Percentiles rank a stretch among this genome's conserved stretches.
These are phyloP conservation scores for Rosa hybrid DNA, from an alignment of 331 rosid genomes.

Conservation along the genomic window DNA sequence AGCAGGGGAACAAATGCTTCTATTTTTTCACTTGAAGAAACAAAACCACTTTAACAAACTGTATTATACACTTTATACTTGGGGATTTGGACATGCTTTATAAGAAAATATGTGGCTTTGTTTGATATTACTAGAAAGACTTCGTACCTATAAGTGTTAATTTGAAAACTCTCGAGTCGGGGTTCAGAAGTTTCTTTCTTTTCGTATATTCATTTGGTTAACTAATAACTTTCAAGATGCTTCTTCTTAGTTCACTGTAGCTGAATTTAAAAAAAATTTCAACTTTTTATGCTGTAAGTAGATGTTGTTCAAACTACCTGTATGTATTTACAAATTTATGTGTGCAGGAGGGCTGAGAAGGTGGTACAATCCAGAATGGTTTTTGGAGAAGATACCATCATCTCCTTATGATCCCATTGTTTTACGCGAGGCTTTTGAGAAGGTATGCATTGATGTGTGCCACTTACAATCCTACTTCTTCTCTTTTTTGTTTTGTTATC, in stretches of 20 bases:
- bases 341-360: conserved; percentile 80
- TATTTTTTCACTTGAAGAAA: not conserved
- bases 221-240: not conserved
- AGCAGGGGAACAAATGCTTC: not conserved
- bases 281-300: not conserved
- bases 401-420: conserved; percentile 59
- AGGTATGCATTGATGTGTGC: conserved; percentile 41
- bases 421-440: conserved; percentile 79
- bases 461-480: not conserved
- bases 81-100: not conserved
- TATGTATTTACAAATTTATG: conserved; percentile 15
- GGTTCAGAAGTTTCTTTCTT: not conserved
- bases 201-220: not conserved
- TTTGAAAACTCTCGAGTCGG: not conserved
- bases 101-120: not conserved
- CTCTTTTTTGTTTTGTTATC: not conserved
- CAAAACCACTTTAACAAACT: not conserved
- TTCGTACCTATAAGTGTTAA: not conserved
- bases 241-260: not conserved
- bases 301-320: not conserved
- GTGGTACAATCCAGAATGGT: conserved; percentile 97
- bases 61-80: not conserved
- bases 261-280: not conserved
- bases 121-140: not conserved
- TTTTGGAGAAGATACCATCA: conserved; percentile 63